Base-by-base conservation (phyloP, 169 alveolate species). In the Plasmodium vivax region DNA sequence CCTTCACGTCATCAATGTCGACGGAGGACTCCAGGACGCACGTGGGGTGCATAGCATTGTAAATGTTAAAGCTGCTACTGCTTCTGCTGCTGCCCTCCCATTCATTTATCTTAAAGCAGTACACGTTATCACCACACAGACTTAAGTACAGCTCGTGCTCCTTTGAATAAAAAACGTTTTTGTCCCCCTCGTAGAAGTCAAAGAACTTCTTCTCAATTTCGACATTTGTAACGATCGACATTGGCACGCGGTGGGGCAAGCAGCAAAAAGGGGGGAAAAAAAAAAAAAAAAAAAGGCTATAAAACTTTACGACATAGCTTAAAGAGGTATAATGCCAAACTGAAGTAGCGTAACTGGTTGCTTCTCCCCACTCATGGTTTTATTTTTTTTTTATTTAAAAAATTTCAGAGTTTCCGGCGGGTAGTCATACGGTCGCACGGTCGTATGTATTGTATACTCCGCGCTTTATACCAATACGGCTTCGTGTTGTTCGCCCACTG, bases 101-200 rank as follows among this genome's bases (percentile, higher is more conserved):
- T 38, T 79, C 54, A 10, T 71, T 68, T 62, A 90, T 71, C 73
- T 90, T 90, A 68, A 90, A 90, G 54, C 80, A 56, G 45, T 90
- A 74, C 43, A 90, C 34, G 41, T 90, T 90, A 41, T 79, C 45
- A 34, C 82, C 54, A 32, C 94, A 80, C 51, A 90, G 82, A 74
- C 94, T 80, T 38, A 90, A 90, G 58, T 80, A 90, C 19, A 72
- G 34, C 19, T 58, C 94, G 14, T 68, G 47, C 30, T 90, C 94
- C 74, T 90, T 71, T 62, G 84, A 23, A 71, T 58, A 90, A 90
- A 58, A 81, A 38, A 90, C 84, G 34, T 81, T 71, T 8, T 79
- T 68, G 47, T 79, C 84, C 19, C 94, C 94, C 16, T 90, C 94
- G 51, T 90, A 90, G 83, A 90, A 80, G 84, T 90, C 94, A 62